Evolutionary conservation across 78 protist species (phyloP).

Genomic region (Polysphondylium violaceum): DNA sequence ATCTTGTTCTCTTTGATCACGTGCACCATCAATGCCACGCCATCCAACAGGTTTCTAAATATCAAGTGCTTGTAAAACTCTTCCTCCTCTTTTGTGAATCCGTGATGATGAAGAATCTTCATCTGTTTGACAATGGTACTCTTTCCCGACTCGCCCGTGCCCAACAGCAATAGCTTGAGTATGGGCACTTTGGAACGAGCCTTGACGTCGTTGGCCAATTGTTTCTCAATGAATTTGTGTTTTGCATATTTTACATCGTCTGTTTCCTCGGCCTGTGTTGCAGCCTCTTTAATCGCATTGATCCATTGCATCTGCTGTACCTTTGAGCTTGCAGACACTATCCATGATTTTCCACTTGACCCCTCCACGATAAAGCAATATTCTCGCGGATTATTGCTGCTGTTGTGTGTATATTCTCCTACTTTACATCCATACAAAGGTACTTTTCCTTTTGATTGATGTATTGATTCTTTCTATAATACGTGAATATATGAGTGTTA

Average conservation of each 20-base stretch:
- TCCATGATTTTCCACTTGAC: conserved; percentile 33
- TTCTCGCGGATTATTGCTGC: conserved; percentile 32
- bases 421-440: conserved; percentile 56
- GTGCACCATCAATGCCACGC: conserved; percentile 28
- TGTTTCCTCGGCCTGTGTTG: conserved; percentile 1
- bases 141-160: conserved; percentile 87
- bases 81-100: conserved; percentile 82
- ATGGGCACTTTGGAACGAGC: neutral
- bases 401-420: conserved; percentile 22
- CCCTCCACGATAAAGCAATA: conserved; percentile 53
- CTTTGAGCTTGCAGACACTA: conserved; percentile 59
- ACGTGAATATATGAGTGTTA: neutral
- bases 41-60: conserved; percentile 52
- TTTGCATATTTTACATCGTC: conserved; percentile 32
- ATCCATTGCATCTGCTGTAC: conserved; percentile 52
- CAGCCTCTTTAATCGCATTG: conserved; percentile 31
- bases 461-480: conserved; percentile 36
- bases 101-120: conserved; percentile 89
- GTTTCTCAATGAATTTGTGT: conserved; percentile 47
- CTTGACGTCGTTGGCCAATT: conserved; percentile 13
- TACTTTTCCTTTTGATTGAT: conserved; percentile 64
- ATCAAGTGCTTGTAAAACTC: conserved; percentile 54
- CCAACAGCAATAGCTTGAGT: conserved; percentile 35
- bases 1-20: conserved; percentile 33
- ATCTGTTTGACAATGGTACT: conserved; percentile 90